Evolutionary conservation across 495 filamentous ascomycete species (phyloP).

Genomic region (Trichocladium uniseriatum): DNA sequence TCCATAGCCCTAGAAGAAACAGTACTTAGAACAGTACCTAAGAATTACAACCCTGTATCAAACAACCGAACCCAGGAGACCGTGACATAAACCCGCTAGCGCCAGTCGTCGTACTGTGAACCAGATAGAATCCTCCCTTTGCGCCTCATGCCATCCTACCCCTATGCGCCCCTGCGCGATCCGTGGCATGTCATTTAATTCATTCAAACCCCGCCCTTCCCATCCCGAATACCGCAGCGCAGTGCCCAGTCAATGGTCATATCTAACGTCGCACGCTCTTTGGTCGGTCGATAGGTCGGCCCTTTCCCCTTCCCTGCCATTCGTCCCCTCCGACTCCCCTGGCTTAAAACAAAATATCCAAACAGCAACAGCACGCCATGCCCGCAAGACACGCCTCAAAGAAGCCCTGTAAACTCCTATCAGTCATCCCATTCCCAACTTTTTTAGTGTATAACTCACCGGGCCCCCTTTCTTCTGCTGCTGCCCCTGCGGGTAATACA

Average conservation of each 20-base stretch:
- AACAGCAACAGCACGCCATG: constrained; percentile 42
- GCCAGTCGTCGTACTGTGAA: neutral
- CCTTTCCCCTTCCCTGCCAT: neutral
- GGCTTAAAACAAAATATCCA: constrained; percentile 39
- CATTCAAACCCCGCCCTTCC: too few species aligned
- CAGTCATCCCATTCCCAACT: too few species aligned
- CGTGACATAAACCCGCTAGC: neutral
- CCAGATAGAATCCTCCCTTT: too few species aligned
- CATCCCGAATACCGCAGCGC: too few species aligned
- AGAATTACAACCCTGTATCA: constrained; percentile 1
- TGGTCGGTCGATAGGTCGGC: too few species aligned
- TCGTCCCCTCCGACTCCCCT: neutral
- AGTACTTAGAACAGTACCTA: too few species aligned
- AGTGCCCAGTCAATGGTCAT: too few species aligned
- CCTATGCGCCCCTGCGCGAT: too few species aligned
- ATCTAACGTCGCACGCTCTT: too few species aligned
- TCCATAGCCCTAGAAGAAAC: constrained; percentile 1
- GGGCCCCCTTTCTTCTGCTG: constrained; percentile 17
- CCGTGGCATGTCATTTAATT: too few species aligned
- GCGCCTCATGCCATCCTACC: too few species aligned
- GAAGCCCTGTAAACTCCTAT: constrained; percentile 18
- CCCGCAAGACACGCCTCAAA: constrained; percentile 29
- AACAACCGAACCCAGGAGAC: neutral
- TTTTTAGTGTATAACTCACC: too few species aligned
- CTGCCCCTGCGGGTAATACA: constrained; percentile 13